A percentile compares a stretch with the other conserved stretches of the same genome.
phyloP scores from a whole-genome alignment of 768 basidiomycete species.

The Boletus reticulatus region DNA sequence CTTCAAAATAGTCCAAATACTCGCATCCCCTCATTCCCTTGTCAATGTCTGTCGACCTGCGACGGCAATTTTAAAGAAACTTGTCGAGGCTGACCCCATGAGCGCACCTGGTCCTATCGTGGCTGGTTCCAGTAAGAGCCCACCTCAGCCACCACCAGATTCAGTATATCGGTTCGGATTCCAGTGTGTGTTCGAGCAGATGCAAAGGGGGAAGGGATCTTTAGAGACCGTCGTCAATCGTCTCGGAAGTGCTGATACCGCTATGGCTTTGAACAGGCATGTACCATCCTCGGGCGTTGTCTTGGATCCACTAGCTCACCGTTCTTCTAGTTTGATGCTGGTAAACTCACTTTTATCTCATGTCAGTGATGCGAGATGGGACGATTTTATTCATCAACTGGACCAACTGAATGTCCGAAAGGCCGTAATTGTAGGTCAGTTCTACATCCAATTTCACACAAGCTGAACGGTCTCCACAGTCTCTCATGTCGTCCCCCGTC shows the following conservation, averaged over 20 bases:
- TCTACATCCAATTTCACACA: not conserved
- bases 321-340: conserved; percentile 69
- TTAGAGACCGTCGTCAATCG: conserved; percentile 82
- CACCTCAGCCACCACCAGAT: conserved; percentile 55
- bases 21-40: conserved; percentile 69
- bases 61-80: conserved; percentile 83
- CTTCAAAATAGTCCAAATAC: conserved; percentile 70
- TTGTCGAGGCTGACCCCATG: conserved; percentile 83
- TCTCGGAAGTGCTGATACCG: conserved; percentile 78
- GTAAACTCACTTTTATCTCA: conserved; percentile 84
- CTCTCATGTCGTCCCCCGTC: conserved; percentile 79
- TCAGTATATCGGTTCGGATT: conserved; percentile 86
- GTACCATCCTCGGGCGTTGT: conserved; percentile 3
- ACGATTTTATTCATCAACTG: conserved; percentile 71
- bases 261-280: conserved; percentile 81
- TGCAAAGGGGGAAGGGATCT: conserved; percentile 67
- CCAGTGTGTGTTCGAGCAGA: conserved; percentile 75
- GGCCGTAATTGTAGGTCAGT: conserved; percentile 68
- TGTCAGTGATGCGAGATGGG: conserved; percentile 75
- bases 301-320: conserved; percentile 7
- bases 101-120: conserved; percentile 57
- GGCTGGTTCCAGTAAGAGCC: conserved; percentile 58
- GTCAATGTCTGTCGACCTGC: conserved; percentile 93
- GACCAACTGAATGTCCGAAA: conserved; percentile 77
- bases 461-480: conserved; percentile 40